These are phyloP conservation scores for Capsella bursapastoris DNA, from an alignment of 345 rosid species.

Conservation along the genomic window DNA sequence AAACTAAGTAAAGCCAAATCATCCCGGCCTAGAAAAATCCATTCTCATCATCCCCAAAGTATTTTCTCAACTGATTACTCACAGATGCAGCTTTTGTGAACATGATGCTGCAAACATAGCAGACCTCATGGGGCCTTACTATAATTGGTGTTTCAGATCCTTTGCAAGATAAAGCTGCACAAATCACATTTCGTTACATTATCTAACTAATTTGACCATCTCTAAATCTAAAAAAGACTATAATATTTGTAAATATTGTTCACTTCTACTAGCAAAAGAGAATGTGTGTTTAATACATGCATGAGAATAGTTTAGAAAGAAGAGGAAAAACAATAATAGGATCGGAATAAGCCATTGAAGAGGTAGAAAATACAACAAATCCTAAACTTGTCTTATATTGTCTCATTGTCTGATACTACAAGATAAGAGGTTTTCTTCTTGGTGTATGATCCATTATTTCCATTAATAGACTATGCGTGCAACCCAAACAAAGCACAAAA, in stretches of 20 bases:
- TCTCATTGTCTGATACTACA: too few relatives aligned
- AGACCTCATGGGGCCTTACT: neutral
- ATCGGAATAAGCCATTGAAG: too few relatives aligned
- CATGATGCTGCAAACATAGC: neutral
- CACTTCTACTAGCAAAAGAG: neutral
- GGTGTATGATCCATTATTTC: conserved; percentile 3
- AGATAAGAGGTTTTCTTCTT: neutral
- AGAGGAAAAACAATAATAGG: too few relatives aligned
- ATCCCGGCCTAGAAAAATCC: neutral
- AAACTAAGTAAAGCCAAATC: conserved; percentile 1
- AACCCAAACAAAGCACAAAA: neutral
- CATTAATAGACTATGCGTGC: neutral
- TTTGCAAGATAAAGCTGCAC: neutral
- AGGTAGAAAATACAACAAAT: too few relatives aligned
- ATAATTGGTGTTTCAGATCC: neutral
- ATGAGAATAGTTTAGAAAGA: neutral
- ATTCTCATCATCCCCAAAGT: neutral
- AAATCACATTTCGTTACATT: neutral
- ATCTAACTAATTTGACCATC: neutral
- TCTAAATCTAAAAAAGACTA: neutral
- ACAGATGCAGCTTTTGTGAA: neutral
- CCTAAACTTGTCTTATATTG: too few relatives aligned
- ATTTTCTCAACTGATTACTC: neutral
- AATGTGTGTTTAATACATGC: neutral
- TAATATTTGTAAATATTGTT: neutral